These are phyloP conservation scores for Exophiala viscosa DNA, from an alignment of 2,329 filamentous ascomycete species.

Conservation along the genomic window DNA sequence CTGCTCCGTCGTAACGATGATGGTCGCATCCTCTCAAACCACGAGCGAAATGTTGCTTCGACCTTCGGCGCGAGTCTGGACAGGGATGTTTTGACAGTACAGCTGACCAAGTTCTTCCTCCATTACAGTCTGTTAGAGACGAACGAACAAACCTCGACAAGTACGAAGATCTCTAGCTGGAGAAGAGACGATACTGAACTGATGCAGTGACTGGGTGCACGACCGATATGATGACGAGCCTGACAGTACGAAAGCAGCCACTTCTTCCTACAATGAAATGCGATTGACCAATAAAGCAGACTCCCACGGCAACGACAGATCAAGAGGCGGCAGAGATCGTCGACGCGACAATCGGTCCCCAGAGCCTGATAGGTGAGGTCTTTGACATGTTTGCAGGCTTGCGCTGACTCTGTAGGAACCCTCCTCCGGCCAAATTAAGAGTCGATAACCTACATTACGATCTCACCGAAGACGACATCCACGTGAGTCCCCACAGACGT, in stretches of 20 bases:
- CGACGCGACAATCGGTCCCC: constrained; percentile 37
- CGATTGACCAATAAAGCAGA: constrained; percentile 28
- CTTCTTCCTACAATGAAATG: background rate
- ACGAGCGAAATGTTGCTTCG: constrained; percentile 18
- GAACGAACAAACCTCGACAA: constrained; percentile 46
- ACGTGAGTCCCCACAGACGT: constrained; percentile 50
- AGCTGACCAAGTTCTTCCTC: constrained; percentile 43
- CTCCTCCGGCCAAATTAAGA: constrained; percentile 65
- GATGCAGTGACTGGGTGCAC: constrained; percentile 84
- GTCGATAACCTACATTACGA: constrained; percentile 94
- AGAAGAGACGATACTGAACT: constrained; percentile 13
- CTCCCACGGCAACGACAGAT: constrained; percentile 13
- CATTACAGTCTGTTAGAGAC: constrained; percentile 43
- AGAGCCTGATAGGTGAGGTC: constrained; percentile 36
- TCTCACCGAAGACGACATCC: constrained; percentile 75
- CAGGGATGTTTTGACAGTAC: constrained; percentile 36
- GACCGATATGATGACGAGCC: constrained; percentile 79
- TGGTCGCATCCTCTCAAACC: constrained; percentile 22
- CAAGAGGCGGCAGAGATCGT: constrained; percentile 16
- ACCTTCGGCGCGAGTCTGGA: constrained; percentile 35
- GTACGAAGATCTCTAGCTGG: constrained; percentile 31
- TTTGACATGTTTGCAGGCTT: constrained; percentile 7
- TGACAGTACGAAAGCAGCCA: constrained; percentile 34
- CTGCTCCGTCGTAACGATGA: constrained; percentile 20
- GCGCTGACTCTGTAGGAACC: constrained; percentile 43